Conservation (phyloP, 352 stramenopile genomes). For the Phytophthora aleatoria region DNA sequence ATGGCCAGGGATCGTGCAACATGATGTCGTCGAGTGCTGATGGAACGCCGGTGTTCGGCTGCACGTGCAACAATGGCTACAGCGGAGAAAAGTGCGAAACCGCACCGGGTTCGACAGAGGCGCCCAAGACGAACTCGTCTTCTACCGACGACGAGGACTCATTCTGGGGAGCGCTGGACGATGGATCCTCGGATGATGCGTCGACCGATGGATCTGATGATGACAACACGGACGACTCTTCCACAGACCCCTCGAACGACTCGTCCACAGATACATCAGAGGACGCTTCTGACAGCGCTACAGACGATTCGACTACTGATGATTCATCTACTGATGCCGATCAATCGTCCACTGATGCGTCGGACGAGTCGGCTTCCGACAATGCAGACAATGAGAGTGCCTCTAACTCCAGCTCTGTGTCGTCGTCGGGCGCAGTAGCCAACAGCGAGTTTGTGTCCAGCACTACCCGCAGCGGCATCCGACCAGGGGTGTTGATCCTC, state of each 20-base stretch:
- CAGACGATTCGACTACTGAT: constrained; percentile 1
- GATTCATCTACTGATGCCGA: constrained; percentile 9
- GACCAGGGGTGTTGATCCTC: constrained; percentile 59
- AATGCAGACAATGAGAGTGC: constrained; percentile 1
- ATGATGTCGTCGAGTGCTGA: constrained; percentile 39
- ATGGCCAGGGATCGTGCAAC: constrained; percentile 75
- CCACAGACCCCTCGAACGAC: not conserved
- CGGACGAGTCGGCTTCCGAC: constrained; percentile 15
- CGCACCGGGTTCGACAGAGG: constrained; percentile 8
- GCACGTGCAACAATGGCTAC: constrained; percentile 71
- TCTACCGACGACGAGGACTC: constrained; percentile 15
- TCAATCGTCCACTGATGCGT: constrained; percentile 6
- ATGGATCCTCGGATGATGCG: constrained; percentile 1
- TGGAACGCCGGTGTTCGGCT: constrained; percentile 56
- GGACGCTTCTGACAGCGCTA: not conserved
- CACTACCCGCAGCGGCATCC: constrained; percentile 32
- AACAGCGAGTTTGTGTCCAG: constrained; percentile 20
- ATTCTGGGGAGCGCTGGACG: constrained; percentile 1
- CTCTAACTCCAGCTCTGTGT: constrained; percentile 15
- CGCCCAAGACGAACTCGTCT: constrained; percentile 8
- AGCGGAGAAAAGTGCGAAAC: constrained; percentile 60
- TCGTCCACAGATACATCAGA: constrained; percentile 4
- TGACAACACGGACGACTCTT: constrained; percentile 1
- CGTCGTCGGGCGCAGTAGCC: constrained; percentile 5
- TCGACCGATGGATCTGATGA: constrained; percentile 9